Evolutionary conservation across 2,329 filamentous ascomycete species (phyloP).

Genomic region (Ramularia endophylla): DNA sequence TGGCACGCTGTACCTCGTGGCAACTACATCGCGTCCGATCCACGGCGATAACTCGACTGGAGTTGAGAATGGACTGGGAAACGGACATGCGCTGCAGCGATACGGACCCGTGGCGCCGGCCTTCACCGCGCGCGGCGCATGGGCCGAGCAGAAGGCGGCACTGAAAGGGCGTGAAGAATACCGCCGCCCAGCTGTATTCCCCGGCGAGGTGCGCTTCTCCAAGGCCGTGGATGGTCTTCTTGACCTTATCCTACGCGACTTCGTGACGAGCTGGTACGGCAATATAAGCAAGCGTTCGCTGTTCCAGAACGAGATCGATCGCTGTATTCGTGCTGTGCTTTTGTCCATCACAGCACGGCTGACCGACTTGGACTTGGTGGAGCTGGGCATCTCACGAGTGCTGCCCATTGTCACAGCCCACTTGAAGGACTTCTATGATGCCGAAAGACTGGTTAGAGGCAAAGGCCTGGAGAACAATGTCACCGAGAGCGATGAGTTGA

Average conservation of each 20-base stretch:
- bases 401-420: constrained; percentile 86
- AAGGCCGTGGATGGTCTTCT: constrained; percentile 74
- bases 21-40: constrained; percentile 52
- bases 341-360: constrained; percentile 66
- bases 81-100: constrained; percentile 10
- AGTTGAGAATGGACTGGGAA: constrained; percentile 30
- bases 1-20: constrained; percentile 52
- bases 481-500: constrained; percentile 93
- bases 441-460: constrained; percentile 79
- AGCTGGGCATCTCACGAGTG: constrained; percentile 71
- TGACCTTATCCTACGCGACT: constrained; percentile 71
- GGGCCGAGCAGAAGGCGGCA: constrained; percentile 64
- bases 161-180: constrained; percentile 63
- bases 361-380: constrained; percentile 72
- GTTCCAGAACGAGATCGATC: constrained; percentile 85
- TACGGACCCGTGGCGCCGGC: constrained; percentile 17
- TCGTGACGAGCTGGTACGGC: constrained; percentile 82
- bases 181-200: constrained; percentile 63
- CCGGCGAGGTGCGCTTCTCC: constrained; percentile 70
- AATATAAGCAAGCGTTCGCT: constrained; percentile 73
- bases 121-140: constrained; percentile 42
- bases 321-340: constrained; percentile 66
- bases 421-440: constrained; percentile 83
- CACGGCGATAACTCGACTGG: too few species aligned
- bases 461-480: constrained; percentile 82